phyloP scores from a whole-genome alignment of 306 rosid genomes.

The Adenanthera pavonina region DNA sequence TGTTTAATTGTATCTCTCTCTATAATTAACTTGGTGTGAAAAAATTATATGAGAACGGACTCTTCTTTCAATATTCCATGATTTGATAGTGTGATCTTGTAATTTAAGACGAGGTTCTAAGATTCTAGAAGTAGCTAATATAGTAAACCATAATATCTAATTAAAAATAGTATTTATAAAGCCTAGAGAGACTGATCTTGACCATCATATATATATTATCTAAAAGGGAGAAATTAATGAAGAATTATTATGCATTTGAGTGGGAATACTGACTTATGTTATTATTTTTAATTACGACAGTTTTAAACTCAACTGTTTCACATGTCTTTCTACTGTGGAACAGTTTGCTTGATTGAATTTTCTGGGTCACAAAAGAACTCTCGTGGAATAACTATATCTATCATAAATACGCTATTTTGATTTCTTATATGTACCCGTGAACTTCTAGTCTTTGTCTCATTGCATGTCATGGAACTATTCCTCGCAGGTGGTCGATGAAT shows the following conservation, averaged over 20 bases:
- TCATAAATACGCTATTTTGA: background rate
- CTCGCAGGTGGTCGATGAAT: slow-evolving; percentile 57
- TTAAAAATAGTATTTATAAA: no score
- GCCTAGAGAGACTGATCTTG: background rate
- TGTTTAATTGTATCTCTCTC: background rate
- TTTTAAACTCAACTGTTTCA: background rate
- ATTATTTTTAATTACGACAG: background rate
- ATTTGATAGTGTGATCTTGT: background rate
- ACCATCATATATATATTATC: background rate
- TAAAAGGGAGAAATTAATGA: background rate
- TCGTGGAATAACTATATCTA: background rate
- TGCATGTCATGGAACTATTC: slow-evolving; percentile 29
- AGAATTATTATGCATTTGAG: background rate
- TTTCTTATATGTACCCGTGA: slow-evolving; percentile 45
- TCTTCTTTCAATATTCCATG: background rate
- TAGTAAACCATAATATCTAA: background rate
- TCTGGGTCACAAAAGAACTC: background rate
- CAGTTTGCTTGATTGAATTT: background rate
- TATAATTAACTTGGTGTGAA: background rate
- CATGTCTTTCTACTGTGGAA: background rate
- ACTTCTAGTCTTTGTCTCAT: slow-evolving; percentile 44
- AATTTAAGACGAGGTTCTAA: background rate
- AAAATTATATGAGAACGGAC: no score
- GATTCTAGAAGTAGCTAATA: slow-evolving; percentile 3
- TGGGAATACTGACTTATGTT: background rate